Conservation (phyloP, 139 green algal genomes). For the Closterium sp. region DNA sequence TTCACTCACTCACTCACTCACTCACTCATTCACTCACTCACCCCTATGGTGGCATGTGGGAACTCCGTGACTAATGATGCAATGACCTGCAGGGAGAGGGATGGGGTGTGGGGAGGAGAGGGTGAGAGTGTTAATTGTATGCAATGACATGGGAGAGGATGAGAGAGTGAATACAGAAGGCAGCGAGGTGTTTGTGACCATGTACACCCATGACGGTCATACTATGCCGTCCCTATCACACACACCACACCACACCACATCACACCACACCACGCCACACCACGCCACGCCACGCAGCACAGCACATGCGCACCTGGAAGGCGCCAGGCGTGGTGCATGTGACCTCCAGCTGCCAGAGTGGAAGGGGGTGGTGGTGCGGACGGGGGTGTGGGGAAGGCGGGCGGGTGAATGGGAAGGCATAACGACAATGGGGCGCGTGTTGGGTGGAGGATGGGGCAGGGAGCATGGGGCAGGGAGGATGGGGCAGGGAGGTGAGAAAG, state of each 20-base stretch:
- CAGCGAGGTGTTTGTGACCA: too few species aligned
- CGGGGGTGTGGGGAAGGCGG: too few species aligned
- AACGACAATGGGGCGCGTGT: neutral
- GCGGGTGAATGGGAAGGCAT: too few species aligned
- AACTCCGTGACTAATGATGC: neutral
- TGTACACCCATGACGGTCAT: too few species aligned
- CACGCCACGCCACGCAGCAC: neutral
- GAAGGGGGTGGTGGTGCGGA: too few species aligned
- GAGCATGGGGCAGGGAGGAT: neutral
- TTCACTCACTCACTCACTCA: too few species aligned
- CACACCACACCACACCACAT: too few species aligned
- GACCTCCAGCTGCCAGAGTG: neutral
- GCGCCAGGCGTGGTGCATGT: neutral
- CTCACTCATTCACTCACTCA: neutral
- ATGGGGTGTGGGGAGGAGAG: too few species aligned
- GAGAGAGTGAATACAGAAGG: too few species aligned
- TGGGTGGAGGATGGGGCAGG: too few species aligned
- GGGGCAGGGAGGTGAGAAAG: too few species aligned
- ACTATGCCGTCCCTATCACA: too few species aligned
- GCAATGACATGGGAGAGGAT: neutral
- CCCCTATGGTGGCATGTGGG: neutral
- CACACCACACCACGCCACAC: neutral
- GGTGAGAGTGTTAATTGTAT: neutral
- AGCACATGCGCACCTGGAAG: neutral
- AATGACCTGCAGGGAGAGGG: neutral